Percentiles rank a stretch among this genome's conserved stretches.
phyloP scores from a whole-genome alignment of 768 basidiomycete species.

The Cyathus striatus region DNA sequence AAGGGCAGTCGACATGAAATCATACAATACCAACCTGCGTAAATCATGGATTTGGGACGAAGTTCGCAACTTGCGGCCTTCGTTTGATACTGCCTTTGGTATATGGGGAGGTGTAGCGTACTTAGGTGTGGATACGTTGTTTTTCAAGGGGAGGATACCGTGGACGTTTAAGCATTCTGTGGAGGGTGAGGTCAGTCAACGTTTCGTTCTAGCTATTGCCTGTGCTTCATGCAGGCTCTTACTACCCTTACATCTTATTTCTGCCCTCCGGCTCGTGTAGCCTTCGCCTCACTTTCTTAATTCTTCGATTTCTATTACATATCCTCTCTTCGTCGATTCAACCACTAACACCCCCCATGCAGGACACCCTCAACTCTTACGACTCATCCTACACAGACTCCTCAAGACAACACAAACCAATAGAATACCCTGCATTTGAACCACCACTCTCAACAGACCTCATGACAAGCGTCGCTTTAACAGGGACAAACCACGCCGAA shows the following conservation, averaged over 20 bases:
- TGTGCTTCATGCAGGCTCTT: too few relatives aligned
- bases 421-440: slow-evolving; percentile 83
- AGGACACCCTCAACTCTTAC: too few relatives aligned
- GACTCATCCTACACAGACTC: slow-evolving; percentile 72
- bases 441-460: slow-evolving; percentile 91
- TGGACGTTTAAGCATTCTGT: slow-evolving; percentile 82
- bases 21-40: slow-evolving; percentile 64
- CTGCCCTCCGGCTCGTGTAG: too few relatives aligned
- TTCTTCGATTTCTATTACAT: slow-evolving; percentile 16
- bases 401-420: slow-evolving; percentile 63
- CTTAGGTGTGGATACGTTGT: slow-evolving; percentile 81
- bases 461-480: slow-evolving; percentile 83
- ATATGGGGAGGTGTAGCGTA: slow-evolving; percentile 85
- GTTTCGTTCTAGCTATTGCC: too few relatives aligned
- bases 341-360: too few relatives aligned
- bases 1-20: too few relatives aligned
- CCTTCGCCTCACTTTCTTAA: too few relatives aligned
- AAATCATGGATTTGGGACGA: slow-evolving; percentile 85
- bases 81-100: slow-evolving; percentile 90
- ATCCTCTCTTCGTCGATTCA: slow-evolving; percentile 26
- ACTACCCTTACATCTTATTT: too few relatives aligned
- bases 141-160: slow-evolving; percentile 81
- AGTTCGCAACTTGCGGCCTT: slow-evolving; percentile 86
- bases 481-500: slow-evolving; percentile 96
- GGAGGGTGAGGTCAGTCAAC: slow-evolving; percentile 24